Conservation (phyloP, 139 green algal genomes). For the Tetraselmis chui region DNA sequence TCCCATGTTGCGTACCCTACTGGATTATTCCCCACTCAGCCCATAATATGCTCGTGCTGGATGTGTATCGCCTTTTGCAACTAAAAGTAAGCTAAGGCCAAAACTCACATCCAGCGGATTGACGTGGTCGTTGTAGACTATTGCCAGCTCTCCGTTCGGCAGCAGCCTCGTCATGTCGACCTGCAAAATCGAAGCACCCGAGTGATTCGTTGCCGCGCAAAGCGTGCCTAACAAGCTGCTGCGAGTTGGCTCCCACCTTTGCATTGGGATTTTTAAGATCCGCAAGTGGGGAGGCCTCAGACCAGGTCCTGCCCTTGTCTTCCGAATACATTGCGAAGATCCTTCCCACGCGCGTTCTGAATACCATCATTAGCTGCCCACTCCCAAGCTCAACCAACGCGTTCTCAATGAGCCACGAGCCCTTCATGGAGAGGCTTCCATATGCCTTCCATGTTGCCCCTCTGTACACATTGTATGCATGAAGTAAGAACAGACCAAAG, state of each 20-base stretch:
- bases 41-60: too few species aligned
- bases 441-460: neutral
- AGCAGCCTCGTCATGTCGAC: neutral
- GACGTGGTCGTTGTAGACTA: neutral
- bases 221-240: neutral
- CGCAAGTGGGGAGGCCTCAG: neutral
- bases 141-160: neutral
- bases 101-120: neutral
- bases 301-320: neutral
- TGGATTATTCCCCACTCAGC: too few species aligned
- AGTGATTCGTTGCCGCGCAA: neutral
- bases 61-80: too few species aligned
- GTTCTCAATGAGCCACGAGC: neutral
- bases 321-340: neutral
- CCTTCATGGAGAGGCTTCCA: neutral
- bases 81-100: too few species aligned
- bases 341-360: neutral
- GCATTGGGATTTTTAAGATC: neutral
- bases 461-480: too few species aligned
- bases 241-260: neutral
- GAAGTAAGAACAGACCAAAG: too few species aligned
- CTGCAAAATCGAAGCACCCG: neutral
- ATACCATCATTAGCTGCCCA: neutral
- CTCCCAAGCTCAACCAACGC: neutral
- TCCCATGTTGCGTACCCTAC: too few species aligned